A percentile compares a stretch with the other conserved stretches of the same genome.
Conservation (phyloP, 1,284 basidiomycete species). For the Puccinia horiana region DNA sequence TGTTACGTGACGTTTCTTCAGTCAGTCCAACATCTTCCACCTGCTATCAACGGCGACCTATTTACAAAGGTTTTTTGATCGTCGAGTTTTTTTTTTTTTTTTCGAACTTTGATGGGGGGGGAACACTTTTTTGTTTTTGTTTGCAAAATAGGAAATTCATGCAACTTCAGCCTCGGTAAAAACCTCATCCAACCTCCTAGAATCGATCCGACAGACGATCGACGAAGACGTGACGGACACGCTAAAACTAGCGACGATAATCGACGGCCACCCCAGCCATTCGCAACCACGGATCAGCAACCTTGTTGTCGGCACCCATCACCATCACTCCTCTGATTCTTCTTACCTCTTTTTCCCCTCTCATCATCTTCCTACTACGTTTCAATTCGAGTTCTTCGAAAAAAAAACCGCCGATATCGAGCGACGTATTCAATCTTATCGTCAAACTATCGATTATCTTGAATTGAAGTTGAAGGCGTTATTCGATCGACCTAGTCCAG, state of each 20-base stretch:
- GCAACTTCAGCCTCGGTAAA: constrained; percentile 20
- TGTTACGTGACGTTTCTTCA: constrained; percentile 27
- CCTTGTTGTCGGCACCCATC: neutral
- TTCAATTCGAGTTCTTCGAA: constrained; percentile 38
- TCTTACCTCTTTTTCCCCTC: too few species aligned
- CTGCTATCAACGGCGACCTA: too few species aligned
- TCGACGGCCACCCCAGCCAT: constrained; percentile 27
- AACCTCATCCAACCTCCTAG: constrained; percentile 6
- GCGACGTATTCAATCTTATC: constrained; percentile 26
- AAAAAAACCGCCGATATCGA: constrained; percentile 26
- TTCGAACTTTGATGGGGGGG: neutral
- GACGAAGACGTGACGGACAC: constrained; percentile 35
- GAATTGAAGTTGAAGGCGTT: constrained; percentile 42
- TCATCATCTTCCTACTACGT: constrained; percentile 17
- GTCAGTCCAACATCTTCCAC: neutral
- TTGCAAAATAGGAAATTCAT: constrained; percentile 23
- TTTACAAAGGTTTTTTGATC: too few species aligned
- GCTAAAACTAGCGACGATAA: constrained; percentile 17
- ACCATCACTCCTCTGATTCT: too few species aligned
- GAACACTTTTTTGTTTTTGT: too few species aligned
- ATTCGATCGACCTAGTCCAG: constrained; percentile 43
- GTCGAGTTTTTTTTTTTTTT: too few species aligned
- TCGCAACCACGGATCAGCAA: too few species aligned
- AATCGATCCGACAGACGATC: constrained; percentile 21
- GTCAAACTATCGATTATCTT: constrained; percentile 42